A percentile compares a stretch with the other conserved stretches of the same genome.
These are phyloP conservation scores for Globisporangium okanoganense DNA, from an alignment of 352 stramenopile genomes.

Conservation along the genomic window DNA sequence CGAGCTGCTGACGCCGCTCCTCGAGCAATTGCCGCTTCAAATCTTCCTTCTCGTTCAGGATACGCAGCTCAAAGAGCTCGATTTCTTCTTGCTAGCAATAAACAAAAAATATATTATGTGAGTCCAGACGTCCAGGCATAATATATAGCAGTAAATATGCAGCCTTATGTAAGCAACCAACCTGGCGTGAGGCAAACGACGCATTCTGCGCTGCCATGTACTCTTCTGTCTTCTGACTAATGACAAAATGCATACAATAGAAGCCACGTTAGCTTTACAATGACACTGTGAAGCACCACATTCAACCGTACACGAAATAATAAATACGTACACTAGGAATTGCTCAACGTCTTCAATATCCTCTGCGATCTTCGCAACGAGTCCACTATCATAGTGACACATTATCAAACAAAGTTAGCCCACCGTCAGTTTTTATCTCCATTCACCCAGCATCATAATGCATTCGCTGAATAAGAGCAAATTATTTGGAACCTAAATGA, in stretches of 20 bases:
- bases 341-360: conserved; percentile 71
- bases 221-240: conserved; percentile 65
- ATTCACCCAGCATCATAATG: neutral
- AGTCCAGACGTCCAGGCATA: neutral
- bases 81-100: conserved; percentile 62
- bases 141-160: neutral
- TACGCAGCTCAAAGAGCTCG: conserved; percentile 60
- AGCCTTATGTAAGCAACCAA: conserved; percentile 17
- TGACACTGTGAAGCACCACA: too few species aligned
- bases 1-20: conserved; percentile 46
- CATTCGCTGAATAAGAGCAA: neutral
- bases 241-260: neutral
- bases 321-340: conserved; percentile 36
- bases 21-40: conserved; percentile 56
- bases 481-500: too few species aligned
- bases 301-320: neutral
- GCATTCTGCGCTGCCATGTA: conserved; percentile 71
- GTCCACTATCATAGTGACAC: conserved; percentile 9
- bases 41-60: conserved; percentile 62
- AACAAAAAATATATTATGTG: neutral
- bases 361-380: conserved; percentile 56
- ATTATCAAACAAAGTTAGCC: neutral
- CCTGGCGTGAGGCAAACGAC: conserved; percentile 51
- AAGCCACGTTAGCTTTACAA: neutral
- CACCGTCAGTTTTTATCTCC: neutral